Conservation (phyloP, 225 moss, liverwort and hornwort species). For the Physcomitrium patens region DNA sequence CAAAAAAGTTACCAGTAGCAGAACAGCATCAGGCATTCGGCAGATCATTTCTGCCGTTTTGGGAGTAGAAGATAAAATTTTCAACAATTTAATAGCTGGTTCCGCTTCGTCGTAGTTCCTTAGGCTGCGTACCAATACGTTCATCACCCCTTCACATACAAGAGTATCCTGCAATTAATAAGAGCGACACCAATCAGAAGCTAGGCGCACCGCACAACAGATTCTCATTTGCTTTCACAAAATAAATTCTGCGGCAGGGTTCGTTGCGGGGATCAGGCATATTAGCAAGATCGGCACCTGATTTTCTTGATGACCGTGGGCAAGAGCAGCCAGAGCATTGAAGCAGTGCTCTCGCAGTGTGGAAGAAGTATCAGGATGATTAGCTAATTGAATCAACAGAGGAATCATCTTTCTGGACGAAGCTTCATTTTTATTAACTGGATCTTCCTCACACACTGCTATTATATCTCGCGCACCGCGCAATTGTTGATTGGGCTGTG, state of each 20-base stretch:
- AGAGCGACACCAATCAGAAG: neutral
- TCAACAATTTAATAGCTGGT: constrained; percentile 52
- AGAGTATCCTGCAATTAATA: constrained; percentile 53
- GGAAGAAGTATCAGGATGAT: constrained; percentile 29
- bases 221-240: neutral
- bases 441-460: constrained; percentile 61
- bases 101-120: constrained; percentile 52
- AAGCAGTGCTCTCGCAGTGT: constrained; percentile 46
- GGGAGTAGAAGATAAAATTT: constrained; percentile 48
- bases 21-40: constrained; percentile 56
- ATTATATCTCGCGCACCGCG: constrained; percentile 56
- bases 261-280: neutral
- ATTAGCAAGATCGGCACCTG: constrained; percentile 16
- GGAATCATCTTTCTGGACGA: constrained; percentile 53
- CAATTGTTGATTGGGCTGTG: constrained; percentile 41
- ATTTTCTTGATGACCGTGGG: constrained; percentile 62
- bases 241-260: neutral
- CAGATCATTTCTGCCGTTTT: constrained; percentile 57
- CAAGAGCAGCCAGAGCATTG: constrained; percentile 47
- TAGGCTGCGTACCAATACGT: constrained; percentile 57
- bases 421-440: constrained; percentile 55
- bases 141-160: constrained; percentile 61
- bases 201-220: neutral
- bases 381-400: constrained; percentile 53
- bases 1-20: constrained; percentile 59